phyloP scores from a whole-genome alignment of 495 filamentous ascomycete species.

The Penicillium mononematosum region DNA sequence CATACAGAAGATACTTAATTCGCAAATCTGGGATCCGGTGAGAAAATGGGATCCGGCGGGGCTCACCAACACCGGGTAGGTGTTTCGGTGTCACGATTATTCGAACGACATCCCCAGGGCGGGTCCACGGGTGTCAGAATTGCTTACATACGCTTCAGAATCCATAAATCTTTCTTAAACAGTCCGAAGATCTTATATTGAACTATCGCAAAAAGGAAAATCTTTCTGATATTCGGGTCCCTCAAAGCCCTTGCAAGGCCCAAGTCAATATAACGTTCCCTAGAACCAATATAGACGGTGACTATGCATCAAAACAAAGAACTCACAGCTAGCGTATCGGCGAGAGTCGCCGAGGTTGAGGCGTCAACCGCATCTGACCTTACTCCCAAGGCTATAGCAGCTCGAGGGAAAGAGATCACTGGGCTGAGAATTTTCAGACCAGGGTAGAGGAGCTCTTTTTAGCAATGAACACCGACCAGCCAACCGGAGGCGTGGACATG shows the following conservation, averaged over 20 bases:
- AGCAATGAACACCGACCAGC: not conserved
- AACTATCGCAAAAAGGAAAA: not conserved
- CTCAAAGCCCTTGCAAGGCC: not conserved
- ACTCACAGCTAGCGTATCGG: no score
- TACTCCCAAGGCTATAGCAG: not conserved
- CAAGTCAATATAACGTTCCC: not conserved
- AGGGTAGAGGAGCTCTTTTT: not conserved
- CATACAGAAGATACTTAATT: no score
- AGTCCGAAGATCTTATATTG: not conserved
- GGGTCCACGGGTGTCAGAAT: not conserved
- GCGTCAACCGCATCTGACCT: not conserved
- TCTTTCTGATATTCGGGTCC: not conserved
- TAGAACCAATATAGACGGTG: not conserved
- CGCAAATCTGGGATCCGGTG: no score
- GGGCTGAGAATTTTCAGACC: not conserved
- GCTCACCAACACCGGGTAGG: no score
- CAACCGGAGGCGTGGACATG: not conserved
- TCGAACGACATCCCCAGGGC: not conserved
- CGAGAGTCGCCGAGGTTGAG: no score
- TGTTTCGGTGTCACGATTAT: not conserved
- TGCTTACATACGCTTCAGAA: not conserved
- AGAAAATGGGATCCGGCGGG: no score
- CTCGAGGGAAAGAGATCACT: not conserved
- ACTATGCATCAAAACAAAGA: not conserved
- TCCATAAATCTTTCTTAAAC: not conserved